Conservation (phyloP, 176 grass and related monocot genomes). For the Poa annua region DNA sequence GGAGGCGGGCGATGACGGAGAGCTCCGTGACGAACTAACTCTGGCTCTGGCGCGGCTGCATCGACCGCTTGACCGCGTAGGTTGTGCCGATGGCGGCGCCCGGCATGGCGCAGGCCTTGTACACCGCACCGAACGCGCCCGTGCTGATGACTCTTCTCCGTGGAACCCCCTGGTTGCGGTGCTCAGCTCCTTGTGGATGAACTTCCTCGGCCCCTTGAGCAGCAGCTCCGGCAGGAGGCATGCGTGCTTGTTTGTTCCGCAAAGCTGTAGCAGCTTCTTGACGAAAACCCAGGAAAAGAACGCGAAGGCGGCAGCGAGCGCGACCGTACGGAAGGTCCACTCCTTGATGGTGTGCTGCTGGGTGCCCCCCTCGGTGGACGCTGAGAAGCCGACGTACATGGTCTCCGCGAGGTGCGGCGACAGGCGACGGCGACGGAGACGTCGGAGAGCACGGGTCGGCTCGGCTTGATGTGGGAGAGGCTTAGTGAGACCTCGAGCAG, state of each 20-base stretch:
- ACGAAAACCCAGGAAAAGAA: conserved; percentile 67
- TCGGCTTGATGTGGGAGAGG: conserved; percentile 49
- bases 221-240: conserved; percentile 50
- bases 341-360: conserved; percentile 74
- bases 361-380: conserved; percentile 78
- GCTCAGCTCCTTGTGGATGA: conserved; percentile 84
- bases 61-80: conserved; percentile 79
- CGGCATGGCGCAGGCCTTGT: conserved; percentile 60
- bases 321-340: conserved; percentile 68
- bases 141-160: conserved; percentile 68
- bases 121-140: conserved; percentile 88
- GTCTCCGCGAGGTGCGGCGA: conserved; percentile 48
- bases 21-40: conserved; percentile 84
- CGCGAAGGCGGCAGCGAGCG: conserved; percentile 49
- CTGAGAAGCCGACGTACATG: conserved; percentile 93
- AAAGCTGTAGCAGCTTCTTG: conserved; percentile 32
- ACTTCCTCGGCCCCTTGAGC: conserved; percentile 80
- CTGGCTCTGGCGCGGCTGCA: conserved; percentile 67
- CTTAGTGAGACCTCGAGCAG: conserved; percentile 61
- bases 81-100: background rate
- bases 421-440: conserved; percentile 50
- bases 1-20: conserved; percentile 75
- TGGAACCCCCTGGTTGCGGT: conserved; percentile 75
- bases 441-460: conserved; percentile 32
- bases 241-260: conserved; percentile 24